These are phyloP conservation scores for Thermomucor indicae-seudaticae DNA, from an alignment of 371 early-diverging fungal genomes.

Conservation along the genomic window DNA sequence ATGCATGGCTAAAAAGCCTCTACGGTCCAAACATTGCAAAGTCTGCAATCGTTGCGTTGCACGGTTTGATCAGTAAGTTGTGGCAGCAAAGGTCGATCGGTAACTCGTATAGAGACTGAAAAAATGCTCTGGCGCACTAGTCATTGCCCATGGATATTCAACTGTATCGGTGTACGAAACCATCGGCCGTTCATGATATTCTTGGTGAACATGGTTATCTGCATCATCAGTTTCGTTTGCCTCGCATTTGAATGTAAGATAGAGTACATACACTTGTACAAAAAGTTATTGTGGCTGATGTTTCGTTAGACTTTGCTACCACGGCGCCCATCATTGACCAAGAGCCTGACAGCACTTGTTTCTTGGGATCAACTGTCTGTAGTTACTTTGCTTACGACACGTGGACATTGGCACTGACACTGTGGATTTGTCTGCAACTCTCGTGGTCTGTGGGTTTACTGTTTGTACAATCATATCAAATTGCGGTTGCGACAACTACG, in stretches of 20 bases:
- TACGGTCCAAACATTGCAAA: constrained; percentile 98
- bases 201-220: constrained; percentile 54
- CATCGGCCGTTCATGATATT: constrained; percentile 85
- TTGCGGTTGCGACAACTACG: constrained; percentile 79
- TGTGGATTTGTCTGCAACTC: constrained; percentile 74
- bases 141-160: constrained; percentile 98
- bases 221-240: constrained; percentile 54
- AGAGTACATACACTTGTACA: neutral
- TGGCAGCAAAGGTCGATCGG: too few species aligned
- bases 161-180: constrained; percentile 83
- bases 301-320: constrained; percentile 16
- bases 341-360: constrained; percentile 41
- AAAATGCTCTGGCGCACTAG: constrained; percentile 30
- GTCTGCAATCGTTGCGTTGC: constrained; percentile 96
- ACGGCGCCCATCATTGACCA: constrained; percentile 23
- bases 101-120: too few species aligned
- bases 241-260: constrained; percentile 67
- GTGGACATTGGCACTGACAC: constrained; percentile 60
- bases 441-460: constrained; percentile 81
- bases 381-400: constrained; percentile 71
- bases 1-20: constrained; percentile 79
- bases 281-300: neutral
- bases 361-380: constrained; percentile 63
- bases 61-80: constrained; percentile 92
- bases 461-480: constrained; percentile 73